Evolutionary conservation across 768 basidiomycete genomes (phyloP).

Genomic region (Lyophyllum atratum): DNA sequence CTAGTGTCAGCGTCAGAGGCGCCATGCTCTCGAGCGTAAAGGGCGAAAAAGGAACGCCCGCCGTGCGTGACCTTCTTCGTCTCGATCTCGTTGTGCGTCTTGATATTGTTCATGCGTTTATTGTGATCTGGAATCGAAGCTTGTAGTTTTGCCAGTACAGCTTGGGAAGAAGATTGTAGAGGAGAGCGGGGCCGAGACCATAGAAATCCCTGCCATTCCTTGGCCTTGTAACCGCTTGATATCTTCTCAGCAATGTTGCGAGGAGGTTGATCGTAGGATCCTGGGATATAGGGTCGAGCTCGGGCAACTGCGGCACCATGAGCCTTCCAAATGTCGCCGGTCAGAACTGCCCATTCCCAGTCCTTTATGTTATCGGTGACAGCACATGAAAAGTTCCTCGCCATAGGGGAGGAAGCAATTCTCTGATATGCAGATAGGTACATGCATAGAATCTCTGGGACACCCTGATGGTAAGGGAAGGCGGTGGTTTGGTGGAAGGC

Average conservation of each 20-base stretch:
- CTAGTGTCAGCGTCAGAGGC: too few relatives aligned
- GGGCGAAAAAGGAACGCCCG: too few relatives aligned
- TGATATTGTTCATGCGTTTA: slow-evolving; percentile 6
- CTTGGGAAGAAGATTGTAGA: slow-evolving; percentile 12
- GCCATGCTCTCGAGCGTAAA: too few relatives aligned
- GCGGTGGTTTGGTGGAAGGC: slow-evolving; percentile 14
- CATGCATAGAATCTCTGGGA: slow-evolving; percentile 41
- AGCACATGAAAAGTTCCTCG: slow-evolving; percentile 22
- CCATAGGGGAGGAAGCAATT: slow-evolving; percentile 37
- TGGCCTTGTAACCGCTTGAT: slow-evolving; percentile 25
- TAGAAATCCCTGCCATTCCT: slow-evolving; percentile 15
- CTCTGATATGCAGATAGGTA: slow-evolving; percentile 33
- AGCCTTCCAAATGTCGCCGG: slow-evolving; percentile 25
- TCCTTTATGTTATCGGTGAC: slow-evolving; percentile 9
- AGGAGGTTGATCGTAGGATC: slow-evolving; percentile 42
- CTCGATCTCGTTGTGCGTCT: too few relatives aligned
- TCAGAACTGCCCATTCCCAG: slow-evolving; percentile 35
- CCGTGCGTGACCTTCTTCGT: too few relatives aligned
- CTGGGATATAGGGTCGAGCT: slow-evolving; percentile 34
- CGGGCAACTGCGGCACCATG: slow-evolving; percentile 35
- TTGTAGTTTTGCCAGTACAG: slow-evolving; percentile 11
- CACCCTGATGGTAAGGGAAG: slow-evolving; percentile 32
- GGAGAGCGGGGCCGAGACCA: slow-evolving; percentile 9
- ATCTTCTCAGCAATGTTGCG: slow-evolving; percentile 43
- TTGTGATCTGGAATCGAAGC: slow-evolving; percentile 9